Evolutionary conservation across 192 early-diverging fungal species (phyloP), one percentile per base, ranked within the genome.

Genomic region (Coemansia sp.): DNA sequence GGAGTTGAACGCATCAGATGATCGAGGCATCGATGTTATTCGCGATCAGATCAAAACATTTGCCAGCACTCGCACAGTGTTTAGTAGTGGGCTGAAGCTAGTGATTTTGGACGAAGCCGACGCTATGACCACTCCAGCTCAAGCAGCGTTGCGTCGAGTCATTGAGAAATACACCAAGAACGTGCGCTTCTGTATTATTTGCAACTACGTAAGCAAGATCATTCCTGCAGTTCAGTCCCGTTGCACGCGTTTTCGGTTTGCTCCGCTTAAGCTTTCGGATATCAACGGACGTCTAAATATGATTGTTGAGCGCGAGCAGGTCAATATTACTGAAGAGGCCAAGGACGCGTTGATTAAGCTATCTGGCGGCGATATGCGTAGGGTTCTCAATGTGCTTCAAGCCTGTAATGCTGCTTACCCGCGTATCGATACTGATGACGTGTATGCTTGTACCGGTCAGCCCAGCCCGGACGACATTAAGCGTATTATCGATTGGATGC

Each of bases 81-180:
- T 95, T 60, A 90, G 88, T 55, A 82, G 87, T 8, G 93, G 92
- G 6, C 91, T 96, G 71, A 99, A 99, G 66, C 80, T 99, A 40
- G 94, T 99, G 56, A 90, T 99, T 40, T 74, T 99, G 38, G 97
- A 99, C 57, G 97, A 99, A 66, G 92, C 93, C 17, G 97, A 99
- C 60, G 89, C 90, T 9, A 95, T 99, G 93, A 99, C 97, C 0
- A 82, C 86, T 38, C 78, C 82, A 18, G 95, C 95, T 6, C 97
- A 97, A 67, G 85, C 89, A 31, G 94, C 97, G 7, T 68, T 99
- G 55, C 85, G 97, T 53, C 79, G 96, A 72, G 94, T 99, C 11
- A 91, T 99, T 65, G 97, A 99, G 81, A 93, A 96, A 68, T 99
- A 99, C 76, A 97, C 97, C 14, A 83, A 84, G 36, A 99, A 97